These are phyloP conservation scores for Barnettozyma californica DNA, from an alignment of 805 yeast genomes.

Conservation along the genomic window DNA sequence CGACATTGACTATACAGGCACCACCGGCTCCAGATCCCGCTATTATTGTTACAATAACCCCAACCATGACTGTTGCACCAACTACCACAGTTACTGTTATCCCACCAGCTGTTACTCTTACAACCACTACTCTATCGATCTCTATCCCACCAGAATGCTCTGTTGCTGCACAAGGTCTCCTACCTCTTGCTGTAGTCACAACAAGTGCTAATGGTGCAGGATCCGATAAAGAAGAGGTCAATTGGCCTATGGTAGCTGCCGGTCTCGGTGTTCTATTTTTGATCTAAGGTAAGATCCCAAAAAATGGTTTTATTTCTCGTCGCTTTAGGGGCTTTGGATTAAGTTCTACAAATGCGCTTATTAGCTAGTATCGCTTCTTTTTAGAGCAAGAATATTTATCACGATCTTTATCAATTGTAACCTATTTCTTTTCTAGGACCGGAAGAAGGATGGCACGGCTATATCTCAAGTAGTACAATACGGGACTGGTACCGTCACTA, in stretches of 20 bases:
- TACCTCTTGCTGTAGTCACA: background rate
- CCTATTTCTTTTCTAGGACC: background rate
- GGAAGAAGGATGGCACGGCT: slow-evolving; percentile 1
- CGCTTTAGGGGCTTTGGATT: background rate
- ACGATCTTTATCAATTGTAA: too few species aligned
- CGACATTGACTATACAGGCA: slow-evolving; percentile 12
- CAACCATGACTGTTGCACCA: background rate
- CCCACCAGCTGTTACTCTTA: background rate
- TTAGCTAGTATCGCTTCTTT: background rate
- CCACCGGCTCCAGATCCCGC: background rate
- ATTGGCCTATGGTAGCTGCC: slow-evolving; percentile 5
- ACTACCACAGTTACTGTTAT: background rate
- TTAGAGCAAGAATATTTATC: background rate
- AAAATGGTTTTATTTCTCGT: too few species aligned
- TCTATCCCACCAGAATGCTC: slow-evolving; percentile 2
- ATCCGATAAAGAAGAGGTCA: slow-evolving; percentile 2
- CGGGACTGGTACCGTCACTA: background rate
- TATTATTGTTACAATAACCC: background rate
- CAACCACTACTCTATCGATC: background rate
- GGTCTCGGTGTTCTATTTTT: slow-evolving; percentile 3
- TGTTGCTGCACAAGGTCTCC: background rate
- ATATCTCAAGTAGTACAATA: background rate
- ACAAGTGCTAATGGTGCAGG: slow-evolving; percentile 3
- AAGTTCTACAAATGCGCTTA: background rate
- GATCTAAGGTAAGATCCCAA: background rate